These are phyloP conservation scores for Fragilaria radians DNA, from an alignment of 108 stramenopile species.

Conservation along the genomic window DNA sequence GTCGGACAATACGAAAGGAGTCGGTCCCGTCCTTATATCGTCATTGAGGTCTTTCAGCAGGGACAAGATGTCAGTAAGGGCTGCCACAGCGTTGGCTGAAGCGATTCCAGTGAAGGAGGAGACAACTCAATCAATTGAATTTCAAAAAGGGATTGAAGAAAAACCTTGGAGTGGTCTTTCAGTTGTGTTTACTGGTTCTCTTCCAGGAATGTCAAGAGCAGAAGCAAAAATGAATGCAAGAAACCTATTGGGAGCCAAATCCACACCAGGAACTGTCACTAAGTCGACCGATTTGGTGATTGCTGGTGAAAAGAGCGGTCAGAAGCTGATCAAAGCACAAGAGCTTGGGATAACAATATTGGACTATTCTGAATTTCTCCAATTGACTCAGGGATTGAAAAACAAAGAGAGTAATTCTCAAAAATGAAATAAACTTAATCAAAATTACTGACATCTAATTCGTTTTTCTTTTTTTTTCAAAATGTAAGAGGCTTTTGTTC, in stretches of 20 bases:
- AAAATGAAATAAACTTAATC: too few species aligned
- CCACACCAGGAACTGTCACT: slow-evolving; percentile 60
- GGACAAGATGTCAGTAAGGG: slow-evolving; percentile 38
- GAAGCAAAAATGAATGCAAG: slow-evolving; percentile 49
- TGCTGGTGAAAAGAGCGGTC: slow-evolving; percentile 69
- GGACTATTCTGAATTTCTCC: slow-evolving; percentile 46
- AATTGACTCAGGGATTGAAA: slow-evolving; percentile 18
- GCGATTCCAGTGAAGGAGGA: slow-evolving; percentile 34
- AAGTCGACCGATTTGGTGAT: slow-evolving; percentile 74
- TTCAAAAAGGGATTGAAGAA: background rate
- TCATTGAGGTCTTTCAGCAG: slow-evolving; percentile 49
- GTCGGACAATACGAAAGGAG: slow-evolving; percentile 47
- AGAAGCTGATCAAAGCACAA: slow-evolving; percentile 64
- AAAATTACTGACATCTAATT: too few species aligned
- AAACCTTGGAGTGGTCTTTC: slow-evolving; percentile 50
- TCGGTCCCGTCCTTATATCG: slow-evolving; percentile 55
- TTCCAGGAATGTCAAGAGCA: slow-evolving; percentile 46
- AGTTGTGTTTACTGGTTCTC: slow-evolving; percentile 73
- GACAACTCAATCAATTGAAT: background rate
- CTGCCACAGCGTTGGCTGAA: slow-evolving; percentile 46
- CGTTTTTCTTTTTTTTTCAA: too few species aligned
- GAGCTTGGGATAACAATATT: slow-evolving; percentile 55
- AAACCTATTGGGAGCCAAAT: slow-evolving; percentile 49
- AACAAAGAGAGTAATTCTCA: background rate
- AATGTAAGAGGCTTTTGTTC: background rate